Evolutionary conservation across 2,329 filamentous ascomycete species (phyloP).

Genomic region (Colletotrichum destructivum): DNA sequence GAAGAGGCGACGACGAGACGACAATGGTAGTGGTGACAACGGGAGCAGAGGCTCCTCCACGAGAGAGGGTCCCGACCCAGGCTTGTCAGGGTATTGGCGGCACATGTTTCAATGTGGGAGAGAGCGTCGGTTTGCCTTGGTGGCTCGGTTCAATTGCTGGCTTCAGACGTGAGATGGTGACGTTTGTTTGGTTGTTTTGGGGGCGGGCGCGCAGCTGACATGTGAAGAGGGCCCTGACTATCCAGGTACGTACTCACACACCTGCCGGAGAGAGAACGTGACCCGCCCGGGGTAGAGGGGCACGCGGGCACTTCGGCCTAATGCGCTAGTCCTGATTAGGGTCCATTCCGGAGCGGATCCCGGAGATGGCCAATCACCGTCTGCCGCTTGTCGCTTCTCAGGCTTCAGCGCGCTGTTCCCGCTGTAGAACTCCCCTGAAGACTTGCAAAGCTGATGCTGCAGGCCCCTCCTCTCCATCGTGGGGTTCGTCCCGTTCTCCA

Average conservation of each 20-base stretch:
- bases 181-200: conserved; percentile 32
- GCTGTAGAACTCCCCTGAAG: conserved; percentile 31
- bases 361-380: conserved; percentile 22
- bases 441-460: conserved; percentile 8
- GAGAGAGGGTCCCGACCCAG: conserved; percentile 19
- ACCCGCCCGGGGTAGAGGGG: conserved; percentile 30
- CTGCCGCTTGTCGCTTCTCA: neutral
- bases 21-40: neutral
- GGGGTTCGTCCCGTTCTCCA: neutral
- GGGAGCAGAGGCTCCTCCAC: conserved; percentile 21
- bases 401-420: conserved; percentile 27
- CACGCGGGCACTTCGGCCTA: conserved; percentile 30
- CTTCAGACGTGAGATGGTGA: conserved; percentile 39
- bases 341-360: conserved; percentile 13
- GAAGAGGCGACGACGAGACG: neutral
- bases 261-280: neutral
- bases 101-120: conserved; percentile 39
- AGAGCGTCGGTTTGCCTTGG: conserved; percentile 22
- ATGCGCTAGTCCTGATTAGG: conserved; percentile 16
- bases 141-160: conserved; percentile 42
- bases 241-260: neutral
- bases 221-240: conserved; percentile 37
- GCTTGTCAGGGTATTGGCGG: conserved; percentile 25
- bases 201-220: conserved; percentile 36
- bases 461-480: conserved; percentile 1